A percentile compares a stretch with the other conserved stretches of the same genome.
Conservation (phyloP, 2,329 filamentous ascomycete species). For the Aspergillus hortae region DNA sequence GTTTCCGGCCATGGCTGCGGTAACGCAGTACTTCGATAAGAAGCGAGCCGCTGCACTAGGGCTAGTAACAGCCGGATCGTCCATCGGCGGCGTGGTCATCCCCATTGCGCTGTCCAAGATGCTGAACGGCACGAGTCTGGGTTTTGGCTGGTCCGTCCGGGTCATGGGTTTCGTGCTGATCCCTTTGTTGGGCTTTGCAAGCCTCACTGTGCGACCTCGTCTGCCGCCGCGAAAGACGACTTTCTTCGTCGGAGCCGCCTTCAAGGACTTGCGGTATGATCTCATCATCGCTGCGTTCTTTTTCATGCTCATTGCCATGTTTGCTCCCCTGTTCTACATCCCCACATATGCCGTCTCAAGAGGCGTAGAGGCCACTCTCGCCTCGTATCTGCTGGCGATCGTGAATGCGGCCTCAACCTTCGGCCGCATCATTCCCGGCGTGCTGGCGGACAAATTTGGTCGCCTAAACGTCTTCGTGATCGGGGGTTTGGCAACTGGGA, state of each 20-base stretch:
- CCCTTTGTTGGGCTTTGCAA: slow-evolving; percentile 41
- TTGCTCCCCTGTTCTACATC: slow-evolving; percentile 29
- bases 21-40: slow-evolving; percentile 49
- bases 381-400: slow-evolving; percentile 31
- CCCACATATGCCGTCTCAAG: slow-evolving; percentile 21
- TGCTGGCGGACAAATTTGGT: slow-evolving; percentile 33
- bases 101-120: slow-evolving; percentile 45
- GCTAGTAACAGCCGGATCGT: slow-evolving; percentile 46
- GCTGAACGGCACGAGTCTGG: slow-evolving; percentile 46
- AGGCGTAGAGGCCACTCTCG: slow-evolving; percentile 12
- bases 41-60: slow-evolving; percentile 48
- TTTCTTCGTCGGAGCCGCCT: slow-evolving; percentile 15
- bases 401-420: slow-evolving; percentile 32
- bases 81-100: slow-evolving; percentile 53
- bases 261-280: slow-evolving; percentile 42
- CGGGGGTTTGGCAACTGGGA: slow-evolving; percentile 19
- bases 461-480: slow-evolving; percentile 34
- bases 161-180: slow-evolving; percentile 52
- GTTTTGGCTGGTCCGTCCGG: slow-evolving; percentile 53
- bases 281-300: slow-evolving; percentile 16
- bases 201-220: slow-evolving; percentile 17
- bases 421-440: slow-evolving; percentile 30
- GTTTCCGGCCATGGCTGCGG: slow-evolving; percentile 45
- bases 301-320: slow-evolving; percentile 24
- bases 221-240: slow-evolving; percentile 12